Conservation (phyloP, 192 early-diverging fungal species). For the Glomus cerebriforme region DNA sequence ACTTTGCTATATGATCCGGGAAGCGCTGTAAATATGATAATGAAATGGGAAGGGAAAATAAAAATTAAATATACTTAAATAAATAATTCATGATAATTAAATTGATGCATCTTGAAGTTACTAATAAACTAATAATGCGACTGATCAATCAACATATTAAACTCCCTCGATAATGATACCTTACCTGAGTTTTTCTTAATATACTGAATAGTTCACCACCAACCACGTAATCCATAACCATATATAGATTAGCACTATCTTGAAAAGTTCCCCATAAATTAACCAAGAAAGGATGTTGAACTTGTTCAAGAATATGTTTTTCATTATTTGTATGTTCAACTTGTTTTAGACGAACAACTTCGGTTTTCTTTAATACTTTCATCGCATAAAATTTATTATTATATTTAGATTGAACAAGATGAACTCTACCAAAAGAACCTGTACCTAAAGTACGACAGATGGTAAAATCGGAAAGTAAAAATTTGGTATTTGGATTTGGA, state of each 20-base stretch:
- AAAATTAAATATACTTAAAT: too few species aligned
- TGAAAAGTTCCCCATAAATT: conserved; percentile 93
- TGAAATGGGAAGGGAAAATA: neutral
- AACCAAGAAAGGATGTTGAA: conserved; percentile 90
- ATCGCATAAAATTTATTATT: conserved; percentile 92
- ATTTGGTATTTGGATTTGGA: conserved; percentile 44
- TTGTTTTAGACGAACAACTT: conserved; percentile 94
- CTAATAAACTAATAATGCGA: neutral
- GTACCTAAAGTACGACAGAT: conserved; percentile 91
- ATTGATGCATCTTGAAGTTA: too few species aligned
- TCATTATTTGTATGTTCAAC: conserved; percentile 99
- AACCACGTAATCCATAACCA: conserved; percentile 94
- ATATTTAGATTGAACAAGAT: conserved; percentile 78
- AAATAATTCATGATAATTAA: too few species aligned
- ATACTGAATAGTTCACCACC: conserved; percentile 91
- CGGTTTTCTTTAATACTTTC: conserved; percentile 92
- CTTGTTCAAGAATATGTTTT: conserved; percentile 85
- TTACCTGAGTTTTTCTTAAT: conserved; percentile 76
- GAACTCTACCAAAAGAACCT: conserved; percentile 96
- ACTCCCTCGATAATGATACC: conserved; percentile 21
- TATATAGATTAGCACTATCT: conserved; percentile 89
- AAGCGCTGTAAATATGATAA: conserved; percentile 67
- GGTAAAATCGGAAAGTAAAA: conserved; percentile 77
- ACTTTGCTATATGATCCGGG: conserved; percentile 83
- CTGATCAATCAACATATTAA: conserved; percentile 3